Conservation (phyloP, 495 filamentous ascomycete species). For the Penicillium longicatenatum region DNA sequence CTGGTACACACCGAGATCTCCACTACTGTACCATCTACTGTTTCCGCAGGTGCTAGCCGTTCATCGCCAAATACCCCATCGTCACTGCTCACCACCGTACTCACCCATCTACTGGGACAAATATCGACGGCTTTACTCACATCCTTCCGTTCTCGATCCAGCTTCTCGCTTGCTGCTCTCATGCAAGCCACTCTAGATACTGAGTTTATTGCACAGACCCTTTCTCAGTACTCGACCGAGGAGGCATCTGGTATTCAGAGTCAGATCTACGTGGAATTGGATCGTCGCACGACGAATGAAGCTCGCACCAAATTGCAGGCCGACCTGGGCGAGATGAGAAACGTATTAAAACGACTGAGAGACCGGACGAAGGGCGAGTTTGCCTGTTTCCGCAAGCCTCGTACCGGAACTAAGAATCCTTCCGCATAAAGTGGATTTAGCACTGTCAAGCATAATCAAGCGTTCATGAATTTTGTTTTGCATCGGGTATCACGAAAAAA, state of each 20-base stretch:
- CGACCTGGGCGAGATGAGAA: conserved; percentile 87
- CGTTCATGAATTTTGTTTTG: conserved; percentile 16
- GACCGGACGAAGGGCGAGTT: conserved; percentile 87
- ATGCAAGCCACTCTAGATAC: conserved; percentile 98
- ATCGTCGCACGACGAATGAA: conserved; percentile 81
- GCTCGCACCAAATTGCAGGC: conserved; percentile 76
- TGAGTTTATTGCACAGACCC: conserved; percentile 92
- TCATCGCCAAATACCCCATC: conserved; percentile 49
- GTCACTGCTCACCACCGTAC: conserved; percentile 66
- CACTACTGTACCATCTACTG: conserved; percentile 61
- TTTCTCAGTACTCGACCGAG: conserved; percentile 85
- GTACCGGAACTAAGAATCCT: conserved; percentile 28
- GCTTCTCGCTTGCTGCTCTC: conserved; percentile 74
- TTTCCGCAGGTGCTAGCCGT: conserved; percentile 30
- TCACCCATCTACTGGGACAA: conserved; percentile 79
- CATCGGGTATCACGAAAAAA: conserved; percentile 27
- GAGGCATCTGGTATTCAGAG: conserved; percentile 76
- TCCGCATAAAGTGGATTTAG: conserved; percentile 13
- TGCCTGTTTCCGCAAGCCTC: conserved; percentile 67
- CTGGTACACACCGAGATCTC: conserved; percentile 89
- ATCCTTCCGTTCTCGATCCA: conserved; percentile 64
- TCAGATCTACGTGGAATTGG: conserved; percentile 85
- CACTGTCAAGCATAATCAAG: conserved; percentile 5
- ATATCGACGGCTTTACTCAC: conserved; percentile 69
- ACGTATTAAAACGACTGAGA: conserved; percentile 76